phyloP scores from a whole-genome alignment of 2,329 filamentous ascomycete species.

The Aspergillus sp. region DNA sequence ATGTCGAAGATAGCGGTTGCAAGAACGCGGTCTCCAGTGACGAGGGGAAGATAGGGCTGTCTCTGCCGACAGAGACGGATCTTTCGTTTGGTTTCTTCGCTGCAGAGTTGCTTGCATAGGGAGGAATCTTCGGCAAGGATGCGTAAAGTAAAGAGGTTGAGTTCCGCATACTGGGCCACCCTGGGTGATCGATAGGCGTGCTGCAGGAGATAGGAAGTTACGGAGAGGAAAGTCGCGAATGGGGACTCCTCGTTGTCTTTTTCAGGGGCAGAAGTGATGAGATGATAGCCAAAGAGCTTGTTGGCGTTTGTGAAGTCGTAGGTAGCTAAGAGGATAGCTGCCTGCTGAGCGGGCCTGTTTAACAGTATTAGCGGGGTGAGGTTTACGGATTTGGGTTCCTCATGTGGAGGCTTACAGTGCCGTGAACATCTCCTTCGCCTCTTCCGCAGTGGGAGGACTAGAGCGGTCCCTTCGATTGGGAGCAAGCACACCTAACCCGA shows the following conservation, averaged over 20 bases:
- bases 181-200: slow-evolving; percentile 84
- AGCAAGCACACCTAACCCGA: slow-evolving; percentile 76
- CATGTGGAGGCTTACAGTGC: slow-evolving; percentile 56
- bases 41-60: slow-evolving; percentile 76
- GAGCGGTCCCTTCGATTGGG: slow-evolving; percentile 63
- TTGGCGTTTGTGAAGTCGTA: slow-evolving; percentile 96
- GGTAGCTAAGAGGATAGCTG: slow-evolving; percentile 75
- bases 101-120: slow-evolving; percentile 80
- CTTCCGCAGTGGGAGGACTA: slow-evolving; percentile 69
- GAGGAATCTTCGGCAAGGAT: slow-evolving; percentile 82
- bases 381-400: slow-evolving; percentile 10
- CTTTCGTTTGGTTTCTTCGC: slow-evolving; percentile 68
- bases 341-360: slow-evolving; percentile 71
- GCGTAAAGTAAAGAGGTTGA: slow-evolving; percentile 81
- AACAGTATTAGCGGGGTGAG: slow-evolving; percentile 21
- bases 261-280: slow-evolving; percentile 66
- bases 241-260: slow-evolving; percentile 67
- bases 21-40: slow-evolving; percentile 70
- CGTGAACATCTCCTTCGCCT: slow-evolving; percentile 77
- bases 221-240: slow-evolving; percentile 78
- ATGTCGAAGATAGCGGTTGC: slow-evolving; percentile 78
- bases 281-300: slow-evolving; percentile 86
- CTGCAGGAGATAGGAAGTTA: slow-evolving; percentile 89
- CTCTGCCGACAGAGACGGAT: slow-evolving; percentile 88
- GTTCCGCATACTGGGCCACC: slow-evolving; percentile 77